Base-by-base conservation (phyloP, 257 asterid genomes). In the Forsythia viridissima region DNA sequence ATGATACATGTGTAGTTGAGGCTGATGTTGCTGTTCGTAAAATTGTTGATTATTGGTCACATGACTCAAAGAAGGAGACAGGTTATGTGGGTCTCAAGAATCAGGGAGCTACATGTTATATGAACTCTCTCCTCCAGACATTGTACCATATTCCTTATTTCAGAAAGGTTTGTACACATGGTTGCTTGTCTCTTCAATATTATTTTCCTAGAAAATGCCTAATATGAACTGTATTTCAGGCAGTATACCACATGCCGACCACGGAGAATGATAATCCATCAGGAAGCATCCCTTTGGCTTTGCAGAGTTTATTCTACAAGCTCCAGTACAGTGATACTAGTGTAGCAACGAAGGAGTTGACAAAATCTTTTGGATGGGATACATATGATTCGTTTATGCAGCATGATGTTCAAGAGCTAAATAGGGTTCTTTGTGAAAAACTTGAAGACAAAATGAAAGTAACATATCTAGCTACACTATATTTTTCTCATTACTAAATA, bases 391-490 rank as follows among this genome's bases (percentile, higher is more conserved):
- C 95, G 44, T 92, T 92, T 86, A 86, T 92, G 97, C 97, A 90
- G 84, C 97, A 90, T 85, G 97, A 92, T 48, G 97, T 89, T 77
- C 97, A 92, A 90, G 97, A 92, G 80, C 94, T 92, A 79, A 92
- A 92, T 81, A 85, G 97, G 82, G 96, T 91, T 76, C 92, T 92
- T 12, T 92, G 94, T 75, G 97, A 92, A 86, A 92, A 89, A 83
- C 97, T 91, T 73, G 97, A 92, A 88, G 96, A 92, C 85, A 91
- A 92, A 86, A 92, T 92, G 97, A 92, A 92, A 88, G 97, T 92
- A 84, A 75, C 37, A 59, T 37, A 63, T 48, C 72, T 8, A 76
- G 76, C 66, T 39, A 18, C 84, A 59, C 18, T 70, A 61, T 59
- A 40, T 71, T 21, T 73, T 76, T 76, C 77, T 73, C 44, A 18